These are phyloP conservation scores for Phytopythium chamaehyphon DNA, from an alignment of 352 stramenopile genomes.

Conservation along the genomic window DNA sequence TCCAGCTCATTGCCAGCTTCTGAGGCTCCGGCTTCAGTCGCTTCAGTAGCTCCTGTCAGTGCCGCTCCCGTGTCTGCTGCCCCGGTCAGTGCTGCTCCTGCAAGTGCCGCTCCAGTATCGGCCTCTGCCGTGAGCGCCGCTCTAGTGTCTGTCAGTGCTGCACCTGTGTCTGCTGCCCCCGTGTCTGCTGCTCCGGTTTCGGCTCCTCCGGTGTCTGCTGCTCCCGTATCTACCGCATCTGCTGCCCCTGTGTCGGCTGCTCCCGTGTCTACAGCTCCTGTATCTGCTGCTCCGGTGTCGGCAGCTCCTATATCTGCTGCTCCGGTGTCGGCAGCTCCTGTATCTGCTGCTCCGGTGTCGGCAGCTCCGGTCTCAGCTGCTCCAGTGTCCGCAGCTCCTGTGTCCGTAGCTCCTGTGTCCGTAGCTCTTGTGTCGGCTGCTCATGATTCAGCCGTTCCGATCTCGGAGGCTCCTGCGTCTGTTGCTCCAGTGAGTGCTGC, in stretches of 20 bases:
- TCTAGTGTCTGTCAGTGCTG: constrained; percentile 8
- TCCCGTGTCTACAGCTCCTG: constrained; percentile 3
- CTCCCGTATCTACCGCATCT: background rate
- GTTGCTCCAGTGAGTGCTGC: constrained; percentile 5
- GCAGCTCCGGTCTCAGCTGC: constrained; percentile 10
- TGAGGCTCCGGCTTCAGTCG: background rate
- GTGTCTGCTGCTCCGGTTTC: constrained; percentile 1
- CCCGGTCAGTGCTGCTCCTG: background rate
- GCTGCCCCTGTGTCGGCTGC: background rate
- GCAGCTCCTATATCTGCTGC: constrained; percentile 10
- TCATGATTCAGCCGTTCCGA: too few species aligned
- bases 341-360: too few species aligned
- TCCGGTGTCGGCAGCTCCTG: constrained; percentile 1
- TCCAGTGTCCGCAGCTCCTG: background rate
- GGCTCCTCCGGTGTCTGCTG: background rate
- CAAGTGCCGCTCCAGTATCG: background rate
- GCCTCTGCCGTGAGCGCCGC: constrained; percentile 7
- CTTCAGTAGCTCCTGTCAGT: background rate
- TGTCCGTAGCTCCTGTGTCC: too few species aligned
- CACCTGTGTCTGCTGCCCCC: constrained; percentile 8
- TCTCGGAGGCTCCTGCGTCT: constrained; percentile 13
- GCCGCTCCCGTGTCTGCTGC: background rate
- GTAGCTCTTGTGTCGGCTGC: too few species aligned
- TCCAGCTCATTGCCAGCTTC: background rate
- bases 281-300: constrained; percentile 5